Base-by-base conservation (phyloP, 495 filamentous ascomycete species). In the Podospora australis region DNA sequence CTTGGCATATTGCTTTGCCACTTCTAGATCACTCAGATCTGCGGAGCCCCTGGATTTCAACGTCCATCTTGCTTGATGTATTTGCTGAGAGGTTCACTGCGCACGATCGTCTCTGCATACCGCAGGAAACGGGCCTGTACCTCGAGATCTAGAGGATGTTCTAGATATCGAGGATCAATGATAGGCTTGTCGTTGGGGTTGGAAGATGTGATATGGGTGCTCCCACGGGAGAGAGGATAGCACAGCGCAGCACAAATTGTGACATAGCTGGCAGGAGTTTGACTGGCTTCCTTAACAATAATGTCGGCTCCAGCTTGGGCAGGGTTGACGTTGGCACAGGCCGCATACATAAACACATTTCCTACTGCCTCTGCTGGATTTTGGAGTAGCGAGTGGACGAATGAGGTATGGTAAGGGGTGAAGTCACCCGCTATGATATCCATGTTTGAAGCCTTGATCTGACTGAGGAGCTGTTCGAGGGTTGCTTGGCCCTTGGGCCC, bases 71-170 rank as follows among this genome's bases (percentile, higher is more conserved):
- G 3, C 36, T 39, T 22, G 14, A 39, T 39, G 36, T 14, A 39
- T 17, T 39, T 39, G 36, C 36, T 39, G 13, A 39, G 36, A 10
- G 36, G 36, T 19, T 39, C 36, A 19, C n/a, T 39, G 36, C 36
- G 14, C 14, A 22, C 36, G 20, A 39, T 39, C 9, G 36, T 39
- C 36, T 39, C 36, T 39, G 36, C 36, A 25, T 28, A 45, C 6
- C 42, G 7, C 24, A 45, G 42, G 5, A 28, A 25, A 26, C 42
- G 42, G 7, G 42, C 42, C 42, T 45, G 23, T 6, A 45, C 42
- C 24, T 45, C 42, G 6, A 45, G 42, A 45, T 45, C 42, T 8
- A 45, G 26, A 26, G 42, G 21, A 20, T 45, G 42, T 11, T 28
- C 26, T 13, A 45, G 16, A 32, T 45, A 45, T 26, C 42, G n/a